These are phyloP conservation scores for Trypanosoma avium DNA, from an alignment of 208 protist genomes.

Conservation along the genomic window DNA sequence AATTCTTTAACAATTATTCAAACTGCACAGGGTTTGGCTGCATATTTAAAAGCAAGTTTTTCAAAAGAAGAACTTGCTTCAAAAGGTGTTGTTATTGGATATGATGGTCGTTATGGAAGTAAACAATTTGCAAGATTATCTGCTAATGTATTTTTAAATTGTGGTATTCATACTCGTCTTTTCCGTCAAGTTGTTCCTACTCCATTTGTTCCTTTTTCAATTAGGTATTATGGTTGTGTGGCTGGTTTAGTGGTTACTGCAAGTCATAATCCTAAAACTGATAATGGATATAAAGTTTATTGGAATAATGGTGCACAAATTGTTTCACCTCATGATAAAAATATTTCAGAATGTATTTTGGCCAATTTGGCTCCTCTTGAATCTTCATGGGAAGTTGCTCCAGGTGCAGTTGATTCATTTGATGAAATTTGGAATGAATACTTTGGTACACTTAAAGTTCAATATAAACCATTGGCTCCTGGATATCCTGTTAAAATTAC, in stretches of 20 bases:
- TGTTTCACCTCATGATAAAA: slow-evolving; percentile 93
- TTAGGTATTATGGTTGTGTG: slow-evolving; percentile 48
- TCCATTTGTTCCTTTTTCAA: slow-evolving; percentile 90
- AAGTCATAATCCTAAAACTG: slow-evolving; percentile 98
- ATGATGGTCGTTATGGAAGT: slow-evolving; percentile 95
- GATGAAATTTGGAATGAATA: slow-evolving; percentile 60
- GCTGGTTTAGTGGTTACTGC: slow-evolving; percentile 98
- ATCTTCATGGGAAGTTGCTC: slow-evolving; percentile 50
- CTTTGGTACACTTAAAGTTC: slow-evolving; percentile 43
- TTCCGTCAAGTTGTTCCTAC: slow-evolving; percentile 88
- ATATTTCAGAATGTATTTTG: slow-evolving; percentile 89
- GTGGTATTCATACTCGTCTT: slow-evolving; percentile 84
- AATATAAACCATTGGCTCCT: slow-evolving; percentile 38
- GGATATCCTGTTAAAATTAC: slow-evolving; percentile 40
- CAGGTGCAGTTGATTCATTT: slow-evolving; percentile 56
- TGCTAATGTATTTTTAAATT: slow-evolving; percentile 84
- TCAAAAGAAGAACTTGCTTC: slow-evolving; percentile 24
- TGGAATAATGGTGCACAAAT: slow-evolving; percentile 96
- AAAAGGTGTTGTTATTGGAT: slow-evolving; percentile 91
- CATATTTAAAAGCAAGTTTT: slow-evolving; percentile 58
- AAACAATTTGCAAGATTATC: slow-evolving; percentile 85
- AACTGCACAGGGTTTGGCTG: slow-evolving; percentile 87
- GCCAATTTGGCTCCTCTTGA: slow-evolving; percentile 82
- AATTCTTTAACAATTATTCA: slow-evolving; percentile 97
- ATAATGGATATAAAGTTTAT: slow-evolving; percentile 99